Evolutionary conservation across 2,329 filamentous ascomycete genomes (phyloP), one percentile per base, ranked within the genome.

Genomic region (Dactylella cylindrospora): DNA sequence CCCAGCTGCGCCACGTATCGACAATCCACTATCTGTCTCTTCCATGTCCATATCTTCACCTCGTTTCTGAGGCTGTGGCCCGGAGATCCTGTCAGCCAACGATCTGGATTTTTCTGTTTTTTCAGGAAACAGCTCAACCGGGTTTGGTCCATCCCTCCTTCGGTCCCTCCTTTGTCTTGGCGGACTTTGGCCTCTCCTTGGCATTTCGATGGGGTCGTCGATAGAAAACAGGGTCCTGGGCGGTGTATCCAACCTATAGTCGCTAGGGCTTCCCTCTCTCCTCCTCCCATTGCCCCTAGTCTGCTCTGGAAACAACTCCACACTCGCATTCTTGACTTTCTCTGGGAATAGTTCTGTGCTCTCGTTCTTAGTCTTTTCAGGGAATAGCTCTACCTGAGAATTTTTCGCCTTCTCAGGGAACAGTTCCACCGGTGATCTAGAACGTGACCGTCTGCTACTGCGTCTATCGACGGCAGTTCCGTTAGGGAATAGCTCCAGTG

Each of bases 71-170:
- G 15, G n/a, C 26, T 49, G 36, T 5, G 55, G 36, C 7, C 47
- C 36, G 17, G 47, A 40, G 10, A 61, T 61, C 26, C 55, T 32
- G 22, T 61, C 47, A 4, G 55, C 47, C 29, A 61, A 19, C 19
- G 55, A 61, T 12, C 55, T 45, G 9, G 26, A n/a, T 15, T 44
- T 43, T 6, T 47, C 46, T 8, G 33, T 20, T 13, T 43, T 55
- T 20, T 65, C 65, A 5, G 65, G 66, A 38, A 68, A 68, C 17
- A 67, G 45, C 39, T 67, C 64, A 8, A 61, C 33, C 10, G 55
- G n/a, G n/a, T 23, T 40, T 40, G 25, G 3, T 46, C 45, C 31
- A 33, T 53, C 50, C n/a, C 38, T 45, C 3, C 46, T 28, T 19
- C 50, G 39, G 15, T 52, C 47, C 44, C 54, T 52, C 19, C 28